phyloP scores from a whole-genome alignment of 2,329 filamentous ascomycete genomes.

The Diplodia sapinea region DNA sequence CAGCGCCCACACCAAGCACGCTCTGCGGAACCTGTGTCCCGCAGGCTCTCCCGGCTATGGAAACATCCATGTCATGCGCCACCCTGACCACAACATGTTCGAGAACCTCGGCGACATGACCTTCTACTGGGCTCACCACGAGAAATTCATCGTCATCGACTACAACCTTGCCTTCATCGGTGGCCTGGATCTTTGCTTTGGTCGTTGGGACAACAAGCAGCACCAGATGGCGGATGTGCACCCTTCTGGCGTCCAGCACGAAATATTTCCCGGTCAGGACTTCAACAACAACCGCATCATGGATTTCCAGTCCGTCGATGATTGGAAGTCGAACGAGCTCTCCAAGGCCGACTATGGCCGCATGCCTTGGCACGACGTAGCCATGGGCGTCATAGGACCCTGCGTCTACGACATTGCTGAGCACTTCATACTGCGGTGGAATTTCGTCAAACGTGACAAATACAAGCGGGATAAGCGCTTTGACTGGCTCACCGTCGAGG shows the following conservation, averaged over 20 bases:
- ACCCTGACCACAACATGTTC: conserved; percentile 93
- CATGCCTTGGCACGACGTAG: conserved; percentile 98
- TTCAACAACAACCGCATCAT: conserved; percentile 98
- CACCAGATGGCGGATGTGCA: conserved; percentile 88
- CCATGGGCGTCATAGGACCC: conserved; percentile 88
- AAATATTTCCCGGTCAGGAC: conserved; percentile 94
- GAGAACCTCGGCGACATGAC: conserved; percentile 96
- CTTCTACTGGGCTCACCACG: conserved; percentile 97
- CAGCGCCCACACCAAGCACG: conserved; percentile 89
- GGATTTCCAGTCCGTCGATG: conserved; percentile 88
- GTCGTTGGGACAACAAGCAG: conserved; percentile 87
- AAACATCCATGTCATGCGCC: conserved; percentile 87
- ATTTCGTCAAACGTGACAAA: conserved; percentile 96
- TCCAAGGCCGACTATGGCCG: conserved; percentile 89
- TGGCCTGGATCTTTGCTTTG: conserved; percentile 93
- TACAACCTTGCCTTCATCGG: conserved; percentile 91
- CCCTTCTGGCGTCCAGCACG: conserved; percentile 78
- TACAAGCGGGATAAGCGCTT: conserved; percentile 87
- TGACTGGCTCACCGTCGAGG: conserved; percentile 83
- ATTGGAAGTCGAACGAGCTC: conserved; percentile 93
- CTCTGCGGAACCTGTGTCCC: conserved; percentile 77
- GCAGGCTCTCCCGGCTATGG: conserved; percentile 80
- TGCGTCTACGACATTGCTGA: conserved; percentile 93
- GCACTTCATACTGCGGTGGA: conserved; percentile 94
- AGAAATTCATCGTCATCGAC: conserved; percentile 96